These are phyloP conservation scores for Kodamaea laetipori DNA, from an alignment of 805 yeast species.

Conservation along the genomic window DNA sequence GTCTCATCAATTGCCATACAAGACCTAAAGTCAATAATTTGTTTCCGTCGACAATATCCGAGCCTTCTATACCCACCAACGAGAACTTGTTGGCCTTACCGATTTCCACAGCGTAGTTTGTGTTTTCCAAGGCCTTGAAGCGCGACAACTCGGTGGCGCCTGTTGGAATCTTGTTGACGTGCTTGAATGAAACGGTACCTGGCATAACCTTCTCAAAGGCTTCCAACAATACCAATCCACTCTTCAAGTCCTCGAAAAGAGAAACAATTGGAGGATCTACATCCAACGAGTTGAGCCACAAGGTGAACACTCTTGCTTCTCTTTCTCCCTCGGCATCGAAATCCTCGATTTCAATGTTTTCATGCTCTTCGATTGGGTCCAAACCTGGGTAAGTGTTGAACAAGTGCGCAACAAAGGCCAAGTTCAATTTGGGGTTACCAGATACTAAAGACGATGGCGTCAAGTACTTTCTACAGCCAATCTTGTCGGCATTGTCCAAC, in stretches of 20 bases:
- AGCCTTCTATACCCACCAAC: conserved; percentile 96
- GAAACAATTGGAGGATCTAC: conserved; percentile 93
- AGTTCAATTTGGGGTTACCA: conserved; percentile 94
- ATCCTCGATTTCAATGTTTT: conserved; percentile 92
- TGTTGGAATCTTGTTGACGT: conserved; percentile 81
- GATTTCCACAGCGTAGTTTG: conserved; percentile 96
- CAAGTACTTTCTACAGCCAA: conserved; percentile 90
- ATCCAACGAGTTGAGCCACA: conserved; percentile 95
- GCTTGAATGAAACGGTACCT: conserved; percentile 78
- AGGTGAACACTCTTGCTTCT: conserved; percentile 96
- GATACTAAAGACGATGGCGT: conserved; percentile 92
- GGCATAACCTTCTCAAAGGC: conserved; percentile 96
- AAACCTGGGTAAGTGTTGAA: conserved; percentile 97
- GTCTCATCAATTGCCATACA: conserved; percentile 98
- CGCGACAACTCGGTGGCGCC: conserved; percentile 76
- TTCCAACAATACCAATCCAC: conserved; percentile 84
- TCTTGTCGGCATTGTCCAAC: conserved; percentile 81
- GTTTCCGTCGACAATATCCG: conserved; percentile 93
- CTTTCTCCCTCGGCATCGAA: conserved; percentile 99
- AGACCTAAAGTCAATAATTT: conserved; percentile 85
- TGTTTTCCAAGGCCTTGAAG: conserved; percentile 94
- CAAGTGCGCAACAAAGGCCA: conserved; percentile 96
- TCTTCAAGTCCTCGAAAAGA: conserved; percentile 91
- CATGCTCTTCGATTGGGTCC: conserved; percentile 90
- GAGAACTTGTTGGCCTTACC: conserved; percentile 93